Evolutionary conservation across 129 eudicot genomes (phyloP).

Genomic region (Chrysanthemum makinoi): DNA sequence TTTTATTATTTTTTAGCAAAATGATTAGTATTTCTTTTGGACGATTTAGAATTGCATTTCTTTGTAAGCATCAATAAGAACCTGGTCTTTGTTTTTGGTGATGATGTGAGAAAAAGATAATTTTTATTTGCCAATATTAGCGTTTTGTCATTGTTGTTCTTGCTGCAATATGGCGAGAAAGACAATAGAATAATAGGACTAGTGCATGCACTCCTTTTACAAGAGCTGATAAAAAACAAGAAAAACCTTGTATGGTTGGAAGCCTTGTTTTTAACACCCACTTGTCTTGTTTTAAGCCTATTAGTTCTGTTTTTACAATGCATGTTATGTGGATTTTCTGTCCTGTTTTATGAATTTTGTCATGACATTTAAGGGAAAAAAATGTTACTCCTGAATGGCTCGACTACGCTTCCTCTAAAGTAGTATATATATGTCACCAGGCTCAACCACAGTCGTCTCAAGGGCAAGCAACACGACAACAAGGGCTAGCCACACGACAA

Average conservation of each 20-base stretch:
- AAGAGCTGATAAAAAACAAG: neutral
- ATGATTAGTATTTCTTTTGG: conserved; percentile 19
- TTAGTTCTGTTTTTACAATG: no score
- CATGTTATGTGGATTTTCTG: neutral
- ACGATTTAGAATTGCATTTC: conserved; percentile 19
- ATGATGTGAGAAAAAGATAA: conserved; percentile 16
- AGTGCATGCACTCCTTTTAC: conserved; percentile 14
- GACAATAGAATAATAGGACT: conserved; percentile 24
- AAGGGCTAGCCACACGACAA: no score
- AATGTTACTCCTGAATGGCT: neutral
- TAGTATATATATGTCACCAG: no score
- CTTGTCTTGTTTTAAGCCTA: conserved; percentile 14
- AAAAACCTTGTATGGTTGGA: conserved; percentile 10
- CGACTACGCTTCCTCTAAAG: neutral
- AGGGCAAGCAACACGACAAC: no score
- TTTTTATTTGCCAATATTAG: conserved; percentile 11
- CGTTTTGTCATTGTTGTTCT: conserved; percentile 24
- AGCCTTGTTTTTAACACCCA: conserved; percentile 21
- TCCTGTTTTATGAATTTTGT: neutral
- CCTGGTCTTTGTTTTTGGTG: conserved; percentile 22
- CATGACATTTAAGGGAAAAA: neutral
- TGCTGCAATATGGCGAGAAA: conserved; percentile 10
- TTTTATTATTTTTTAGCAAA: conserved; percentile 2
- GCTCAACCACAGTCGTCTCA: no score
- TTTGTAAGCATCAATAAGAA: conserved; percentile 28